Percentiles rank a stretch among this genome's conserved stretches.
Conservation (phyloP, 441 rosid genomes). For the Corymbia calophylla region DNA sequence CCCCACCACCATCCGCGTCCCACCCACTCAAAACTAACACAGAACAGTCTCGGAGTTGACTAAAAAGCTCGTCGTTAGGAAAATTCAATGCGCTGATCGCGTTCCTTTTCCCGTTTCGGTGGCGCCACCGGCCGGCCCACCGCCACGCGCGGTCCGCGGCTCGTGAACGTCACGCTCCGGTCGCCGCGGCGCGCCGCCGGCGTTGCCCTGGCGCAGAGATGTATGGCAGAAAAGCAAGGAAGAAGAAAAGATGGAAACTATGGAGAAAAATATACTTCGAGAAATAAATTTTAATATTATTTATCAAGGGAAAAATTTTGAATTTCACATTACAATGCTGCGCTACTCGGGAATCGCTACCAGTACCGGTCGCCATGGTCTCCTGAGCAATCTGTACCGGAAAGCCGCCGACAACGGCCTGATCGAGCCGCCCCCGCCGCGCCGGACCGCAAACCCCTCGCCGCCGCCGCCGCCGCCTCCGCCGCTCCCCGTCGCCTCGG, state of each 20-base stretch:
- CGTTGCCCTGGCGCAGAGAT: neutral
- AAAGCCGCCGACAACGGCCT: slow-evolving; percentile 19
- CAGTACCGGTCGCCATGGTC: slow-evolving; percentile 85
- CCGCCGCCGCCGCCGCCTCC: slow-evolving; percentile 9
- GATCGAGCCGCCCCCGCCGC: slow-evolving; percentile 1
- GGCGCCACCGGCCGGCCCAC: neutral
- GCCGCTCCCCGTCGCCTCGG: neutral
- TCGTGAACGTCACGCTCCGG: neutral
- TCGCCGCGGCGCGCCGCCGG: neutral
- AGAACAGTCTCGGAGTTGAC: neutral
- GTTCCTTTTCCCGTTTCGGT: neutral
- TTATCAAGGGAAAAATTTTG: neutral
- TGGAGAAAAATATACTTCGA: neutral
- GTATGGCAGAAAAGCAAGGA: too few relatives aligned
- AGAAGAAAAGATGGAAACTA: neutral
- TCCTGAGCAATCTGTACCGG: slow-evolving; percentile 56
- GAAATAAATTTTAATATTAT: neutral
- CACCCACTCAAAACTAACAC: neutral
- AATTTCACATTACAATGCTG: neutral
- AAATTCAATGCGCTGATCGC: neutral
- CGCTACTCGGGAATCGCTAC: slow-evolving; percentile 71
- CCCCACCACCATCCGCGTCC: neutral
- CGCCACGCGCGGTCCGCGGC: neutral
- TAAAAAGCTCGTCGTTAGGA: neutral
- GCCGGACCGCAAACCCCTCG: neutral